Evolutionary conservation across 106 monocot species (phyloP).

Genomic region (Chionographis japonica): DNA sequence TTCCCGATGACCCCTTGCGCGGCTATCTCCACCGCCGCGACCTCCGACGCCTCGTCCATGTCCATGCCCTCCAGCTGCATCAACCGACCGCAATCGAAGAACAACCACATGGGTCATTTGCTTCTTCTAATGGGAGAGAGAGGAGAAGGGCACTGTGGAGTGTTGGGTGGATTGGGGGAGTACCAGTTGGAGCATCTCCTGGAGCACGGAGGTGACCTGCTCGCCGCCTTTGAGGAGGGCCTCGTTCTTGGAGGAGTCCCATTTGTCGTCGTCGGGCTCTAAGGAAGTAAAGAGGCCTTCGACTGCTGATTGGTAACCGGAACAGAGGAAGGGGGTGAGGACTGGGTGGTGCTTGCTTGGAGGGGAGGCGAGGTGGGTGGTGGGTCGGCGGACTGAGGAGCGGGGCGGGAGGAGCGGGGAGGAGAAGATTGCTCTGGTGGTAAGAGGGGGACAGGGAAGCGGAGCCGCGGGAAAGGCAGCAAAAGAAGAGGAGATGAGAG

Average conservation of each 20-base stretch:
- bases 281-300: neutral
- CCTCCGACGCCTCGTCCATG: constrained; percentile 73
- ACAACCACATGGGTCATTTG: neutral
- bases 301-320: too few species aligned
- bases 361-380: too few species aligned
- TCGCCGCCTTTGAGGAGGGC: constrained; percentile 88
- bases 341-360: too few species aligned
- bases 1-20: constrained; percentile 96
- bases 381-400: too few species aligned
- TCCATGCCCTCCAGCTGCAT: constrained; percentile 87
- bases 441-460: too few species aligned
- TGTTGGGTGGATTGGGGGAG: neutral
- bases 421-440: too few species aligned
- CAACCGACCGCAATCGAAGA: constrained; percentile 4
- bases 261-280: constrained; percentile 14
- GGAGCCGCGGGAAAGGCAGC: too few species aligned
- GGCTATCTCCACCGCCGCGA: constrained; percentile 72
- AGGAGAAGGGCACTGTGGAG: neutral
- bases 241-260: constrained; percentile 47
- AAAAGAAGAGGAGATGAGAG: too few species aligned
- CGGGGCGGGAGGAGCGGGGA: too few species aligned
- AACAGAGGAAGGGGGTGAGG: too few species aligned
- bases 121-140: neutral
- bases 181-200: constrained; percentile 94
- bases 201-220: constrained; percentile 86